Evolutionary conservation across 768 basidiomycete species (phyloP).

Genomic region (Termitomyces sp.): DNA sequence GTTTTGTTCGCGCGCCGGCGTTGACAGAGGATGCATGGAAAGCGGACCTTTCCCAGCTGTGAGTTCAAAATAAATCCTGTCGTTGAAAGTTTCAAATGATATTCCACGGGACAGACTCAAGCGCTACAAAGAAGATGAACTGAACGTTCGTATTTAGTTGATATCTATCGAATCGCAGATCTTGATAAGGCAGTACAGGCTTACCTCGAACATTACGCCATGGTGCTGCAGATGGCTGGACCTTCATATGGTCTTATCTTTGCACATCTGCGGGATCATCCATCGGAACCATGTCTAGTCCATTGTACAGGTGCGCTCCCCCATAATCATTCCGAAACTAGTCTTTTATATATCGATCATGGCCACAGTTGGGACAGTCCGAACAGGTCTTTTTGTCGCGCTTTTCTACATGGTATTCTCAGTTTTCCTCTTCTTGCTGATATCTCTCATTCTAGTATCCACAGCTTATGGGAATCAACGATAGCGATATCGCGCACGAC

Average conservation of each 20-base stretch:
- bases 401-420: conserved; percentile 28
- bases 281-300: conserved; percentile 34
- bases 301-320: too few species aligned
- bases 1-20: conserved; percentile 26
- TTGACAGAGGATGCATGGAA: conserved; percentile 22
- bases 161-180: background rate
- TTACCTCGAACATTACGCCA: conserved; percentile 25
- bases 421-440: too few species aligned
- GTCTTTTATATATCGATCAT: too few species aligned
- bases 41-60: conserved; percentile 20
- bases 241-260: conserved; percentile 31
- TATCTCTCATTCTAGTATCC: too few species aligned
- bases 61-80: background rate
- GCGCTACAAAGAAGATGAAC: background rate
- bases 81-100: background rate
- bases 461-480: conserved; percentile 36
- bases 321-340: too few species aligned
- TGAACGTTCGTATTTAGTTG: background rate
- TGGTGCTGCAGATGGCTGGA: conserved; percentile 27
- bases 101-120: background rate
- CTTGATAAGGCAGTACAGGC: conserved; percentile 18
- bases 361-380: conserved; percentile 41
- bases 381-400: conserved; percentile 38
- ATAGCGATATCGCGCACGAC: conserved; percentile 36
- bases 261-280: conserved; percentile 32